Conservation (phyloP, 306 rosid genomes). For the Trichosanthes truncata region DNA sequence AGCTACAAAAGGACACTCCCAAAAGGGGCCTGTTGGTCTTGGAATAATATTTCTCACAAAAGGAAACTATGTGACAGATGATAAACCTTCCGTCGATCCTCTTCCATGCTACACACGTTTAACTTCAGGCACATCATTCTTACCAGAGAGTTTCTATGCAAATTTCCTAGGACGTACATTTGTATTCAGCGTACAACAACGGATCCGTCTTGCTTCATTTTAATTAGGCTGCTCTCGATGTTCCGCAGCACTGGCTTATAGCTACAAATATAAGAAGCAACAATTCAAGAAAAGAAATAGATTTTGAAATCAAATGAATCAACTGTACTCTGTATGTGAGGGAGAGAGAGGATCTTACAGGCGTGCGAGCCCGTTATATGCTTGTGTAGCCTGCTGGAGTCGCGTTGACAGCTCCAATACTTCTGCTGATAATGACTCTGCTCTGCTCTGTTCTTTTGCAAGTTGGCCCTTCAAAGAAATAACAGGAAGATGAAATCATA, state of each 20-base stretch:
- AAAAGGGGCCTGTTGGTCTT: not conserved
- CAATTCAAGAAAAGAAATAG: not conserved
- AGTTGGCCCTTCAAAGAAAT: slow-evolving; percentile 49
- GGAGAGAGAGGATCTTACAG: slow-evolving; percentile 37
- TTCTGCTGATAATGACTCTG: slow-evolving; percentile 75
- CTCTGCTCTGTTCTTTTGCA: slow-evolving; percentile 75
- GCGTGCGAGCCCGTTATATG: slow-evolving; percentile 61
- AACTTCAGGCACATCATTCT: not conserved
- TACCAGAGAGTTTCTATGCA: not conserved
- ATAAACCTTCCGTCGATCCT: not conserved
- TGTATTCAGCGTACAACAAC: slow-evolving; percentile 30
- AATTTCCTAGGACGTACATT: not conserved
- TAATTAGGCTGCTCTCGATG: slow-evolving; percentile 60
- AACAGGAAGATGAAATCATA: slow-evolving; percentile 10
- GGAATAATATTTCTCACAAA: not conserved
- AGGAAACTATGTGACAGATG: not conserved
- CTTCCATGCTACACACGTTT: not conserved
- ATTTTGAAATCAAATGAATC: slow-evolving; percentile 9
- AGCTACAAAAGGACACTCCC: not conserved
- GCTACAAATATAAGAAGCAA: slow-evolving; percentile 32
- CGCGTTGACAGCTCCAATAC: slow-evolving; percentile 78
- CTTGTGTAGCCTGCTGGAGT: slow-evolving; percentile 81
- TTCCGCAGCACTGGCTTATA: slow-evolving; percentile 80
- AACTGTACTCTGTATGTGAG: not conserved
- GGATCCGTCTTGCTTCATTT: slow-evolving; percentile 73